phyloP scores from a whole-genome alignment of 805 yeast genomes.

The Yarrowia sp. region DNA sequence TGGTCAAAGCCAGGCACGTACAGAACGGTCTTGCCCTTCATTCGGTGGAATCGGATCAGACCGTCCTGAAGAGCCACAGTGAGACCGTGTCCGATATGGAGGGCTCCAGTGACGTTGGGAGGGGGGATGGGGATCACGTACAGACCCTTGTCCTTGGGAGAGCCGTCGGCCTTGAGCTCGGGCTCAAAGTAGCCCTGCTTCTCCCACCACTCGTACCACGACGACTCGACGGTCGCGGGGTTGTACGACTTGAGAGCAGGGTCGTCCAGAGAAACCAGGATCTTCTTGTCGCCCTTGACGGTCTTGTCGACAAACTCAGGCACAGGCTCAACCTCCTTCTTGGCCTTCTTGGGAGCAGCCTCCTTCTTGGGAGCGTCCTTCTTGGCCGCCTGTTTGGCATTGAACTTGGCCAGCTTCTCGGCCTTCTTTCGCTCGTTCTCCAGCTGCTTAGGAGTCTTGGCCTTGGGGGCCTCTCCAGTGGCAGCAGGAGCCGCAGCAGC shows the following conservation, averaged over 20 bases:
- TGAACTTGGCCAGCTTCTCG: conserved; percentile 83
- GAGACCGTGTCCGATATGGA: conserved; percentile 98
- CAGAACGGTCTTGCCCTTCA: conserved; percentile 93
- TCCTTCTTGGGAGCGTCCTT: conserved; percentile 47
- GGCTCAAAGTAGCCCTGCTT: conserved; percentile 88
- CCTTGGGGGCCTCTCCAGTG: conserved; percentile 51
- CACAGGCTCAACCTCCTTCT: conserved; percentile 69
- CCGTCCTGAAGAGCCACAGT: conserved; percentile 95
- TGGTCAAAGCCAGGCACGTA: conserved; percentile 98
- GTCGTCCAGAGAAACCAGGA: conserved; percentile 84
- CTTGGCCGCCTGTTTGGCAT: conserved; percentile 65
- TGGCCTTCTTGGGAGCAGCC: conserved; percentile 64
- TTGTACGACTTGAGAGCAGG: conserved; percentile 93
- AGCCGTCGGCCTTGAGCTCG: conserved; percentile 75
- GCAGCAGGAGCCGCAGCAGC: conserved; percentile 42
- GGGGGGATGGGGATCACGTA: conserved; percentile 98
- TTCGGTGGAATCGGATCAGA: conserved; percentile 90
- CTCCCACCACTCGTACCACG: conserved; percentile 99
- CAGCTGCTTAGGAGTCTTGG: conserved; percentile 77
- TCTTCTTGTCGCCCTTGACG: conserved; percentile 87
- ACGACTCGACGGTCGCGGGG: conserved; percentile 91
- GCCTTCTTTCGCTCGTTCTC: conserved; percentile 90
- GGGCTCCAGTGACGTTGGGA: conserved; percentile 98
- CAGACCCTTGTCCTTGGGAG: conserved; percentile 77
- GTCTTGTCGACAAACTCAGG: conserved; percentile 91